Base-by-base conservation (phyloP, 208 protist species). In the Leishmania braziliensis region DNA sequence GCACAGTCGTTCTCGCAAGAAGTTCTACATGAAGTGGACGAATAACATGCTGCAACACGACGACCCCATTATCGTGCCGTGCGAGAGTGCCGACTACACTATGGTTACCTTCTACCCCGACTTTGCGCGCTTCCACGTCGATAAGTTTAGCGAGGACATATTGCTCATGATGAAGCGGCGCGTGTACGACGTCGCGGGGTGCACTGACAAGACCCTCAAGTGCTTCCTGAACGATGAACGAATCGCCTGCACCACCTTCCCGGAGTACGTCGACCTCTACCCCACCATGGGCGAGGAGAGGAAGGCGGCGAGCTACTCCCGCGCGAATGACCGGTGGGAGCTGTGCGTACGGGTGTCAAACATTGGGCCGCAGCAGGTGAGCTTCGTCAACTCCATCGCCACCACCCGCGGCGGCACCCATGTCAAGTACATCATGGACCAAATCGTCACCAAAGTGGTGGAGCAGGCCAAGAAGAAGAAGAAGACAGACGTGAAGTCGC, bases 341-440 rank as follows among this genome's bases (percentile, higher is more conserved):
- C 92, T 99, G 46, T 98, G 92, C 84, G 93, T 99, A 16, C 92
- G 94, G 9, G 85, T 99, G 6, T 98, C 92, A 23, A 96, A 98
- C 80, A 96, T 95, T 23, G 95, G 96, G 26, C 99, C 99, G 77
- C 91, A 99, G 82, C 99, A 99, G 89, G 96, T 99, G 10, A 99
- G 96, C 82, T 99, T 99, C 87, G 99, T 99, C 26, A 99, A 99
- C 87, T 96, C 91, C 60, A 99, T 99, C 83, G 96, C 93, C 18
- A 99, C 99, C 8, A 98, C 88, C 9, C 98, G 99, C 50, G 99
- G 99, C 73, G 99, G 99, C 29, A 99, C 93, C 1, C 99, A 99
- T 90, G 99, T 99, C 20, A 97, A 99, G 81, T 98, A 99, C 90
- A 95, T 99, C 23, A 85, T 95, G 26, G 97, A 99, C 74, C 97